phyloP scores from a whole-genome alignment of 345 rosid species.

The Rhodamnia argentea region DNA sequence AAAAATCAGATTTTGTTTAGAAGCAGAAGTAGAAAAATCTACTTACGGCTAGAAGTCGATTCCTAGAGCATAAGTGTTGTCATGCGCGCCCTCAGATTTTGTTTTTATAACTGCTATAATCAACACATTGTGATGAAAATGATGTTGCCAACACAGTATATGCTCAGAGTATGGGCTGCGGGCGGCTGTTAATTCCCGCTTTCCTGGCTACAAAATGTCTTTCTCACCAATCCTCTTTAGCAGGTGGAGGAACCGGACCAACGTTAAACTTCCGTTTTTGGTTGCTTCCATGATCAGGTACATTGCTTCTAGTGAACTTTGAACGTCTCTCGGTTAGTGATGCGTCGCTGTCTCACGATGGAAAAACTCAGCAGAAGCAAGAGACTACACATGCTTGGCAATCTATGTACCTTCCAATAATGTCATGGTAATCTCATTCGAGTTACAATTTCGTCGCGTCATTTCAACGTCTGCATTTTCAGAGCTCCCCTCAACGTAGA shows the following conservation, averaged over 20 bases:
- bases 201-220: background rate
- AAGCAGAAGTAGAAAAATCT: no score
- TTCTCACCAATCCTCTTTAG: background rate
- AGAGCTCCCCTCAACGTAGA: background rate
- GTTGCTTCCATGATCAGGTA: background rate
- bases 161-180: background rate
- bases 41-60: no score
- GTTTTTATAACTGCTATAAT: background rate
- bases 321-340: background rate
- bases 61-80: no score
- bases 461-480: background rate
- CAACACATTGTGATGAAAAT: background rate
- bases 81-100: background rate
- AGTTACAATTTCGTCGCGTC: background rate
- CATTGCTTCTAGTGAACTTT: background rate
- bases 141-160: background rate
- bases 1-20: no score
- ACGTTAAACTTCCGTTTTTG: background rate
- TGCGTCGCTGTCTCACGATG: background rate
- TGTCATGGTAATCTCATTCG: background rate
- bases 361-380: background rate
- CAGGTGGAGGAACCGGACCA: background rate
- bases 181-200: background rate
- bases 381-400: background rate
- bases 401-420: background rate